phyloP scores from a whole-genome alignment of 78 protist genomes.

The Pigoraptor vietnamica region DNA sequence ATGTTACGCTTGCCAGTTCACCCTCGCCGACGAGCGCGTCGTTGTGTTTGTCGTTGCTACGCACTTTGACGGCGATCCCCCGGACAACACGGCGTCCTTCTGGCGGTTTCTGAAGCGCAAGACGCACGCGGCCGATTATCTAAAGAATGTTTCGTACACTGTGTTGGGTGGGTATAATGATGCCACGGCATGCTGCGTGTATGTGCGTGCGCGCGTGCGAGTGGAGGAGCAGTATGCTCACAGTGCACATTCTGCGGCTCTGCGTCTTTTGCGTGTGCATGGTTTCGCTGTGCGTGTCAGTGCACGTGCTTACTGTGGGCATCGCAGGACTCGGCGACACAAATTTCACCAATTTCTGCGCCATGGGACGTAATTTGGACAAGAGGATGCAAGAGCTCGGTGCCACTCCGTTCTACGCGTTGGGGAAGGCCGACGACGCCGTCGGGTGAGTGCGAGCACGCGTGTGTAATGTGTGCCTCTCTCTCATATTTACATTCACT shows the following conservation, averaged over 20 bases:
- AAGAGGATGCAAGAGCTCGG: constrained; percentile 33
- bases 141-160: neutral
- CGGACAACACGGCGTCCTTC: constrained; percentile 52
- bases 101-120: constrained; percentile 24
- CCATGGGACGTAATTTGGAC: constrained; percentile 31
- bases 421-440: constrained; percentile 1
- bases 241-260: too few species aligned
- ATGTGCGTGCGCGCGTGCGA: neutral
- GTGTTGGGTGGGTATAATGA: neutral
- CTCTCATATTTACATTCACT: too few species aligned
- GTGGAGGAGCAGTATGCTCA: too few species aligned
- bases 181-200: neutral
- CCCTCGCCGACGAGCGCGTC: neutral
- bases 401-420: neutral
- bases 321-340: constrained; percentile 67
- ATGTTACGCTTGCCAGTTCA: neutral
- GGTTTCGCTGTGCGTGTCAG: neutral
- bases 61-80: constrained; percentile 49
- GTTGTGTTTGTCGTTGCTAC: neutral
- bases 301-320: neutral
- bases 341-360: constrained; percentile 53
- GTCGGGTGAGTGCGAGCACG: neutral
- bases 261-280: too few species aligned
- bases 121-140: neutral
- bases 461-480: neutral